Evolutionary conservation across 148 eudicot species (phyloP).

Genomic region (Rhododendron vialii): DNA sequence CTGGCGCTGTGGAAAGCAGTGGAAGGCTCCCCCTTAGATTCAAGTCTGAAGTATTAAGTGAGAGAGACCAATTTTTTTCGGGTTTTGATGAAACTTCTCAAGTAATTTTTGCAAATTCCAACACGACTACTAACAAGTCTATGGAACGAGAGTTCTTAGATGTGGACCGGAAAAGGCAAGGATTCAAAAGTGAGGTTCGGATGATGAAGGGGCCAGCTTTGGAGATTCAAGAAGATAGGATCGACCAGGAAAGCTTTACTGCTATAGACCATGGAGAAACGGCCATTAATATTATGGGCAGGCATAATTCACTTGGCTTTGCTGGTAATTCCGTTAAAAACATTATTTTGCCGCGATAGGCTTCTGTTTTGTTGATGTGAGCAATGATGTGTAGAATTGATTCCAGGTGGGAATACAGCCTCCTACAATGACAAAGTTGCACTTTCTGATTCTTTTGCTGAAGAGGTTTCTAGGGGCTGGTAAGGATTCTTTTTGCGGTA

Average conservation of each 20-base stretch:
- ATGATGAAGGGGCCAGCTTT: slow-evolving; percentile 31
- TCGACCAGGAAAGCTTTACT: slow-evolving; percentile 38
- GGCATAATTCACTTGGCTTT: slow-evolving; percentile 45
- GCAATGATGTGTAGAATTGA: slow-evolving; percentile 16
- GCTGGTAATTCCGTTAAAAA: slow-evolving; percentile 41
- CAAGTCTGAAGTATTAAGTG: slow-evolving; percentile 43
- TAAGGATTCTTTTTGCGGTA: slow-evolving; percentile 11
- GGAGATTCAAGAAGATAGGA: slow-evolving; percentile 38
- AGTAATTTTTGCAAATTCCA: slow-evolving; percentile 25
- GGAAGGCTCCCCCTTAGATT: slow-evolving; percentile 44
- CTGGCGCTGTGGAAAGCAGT: slow-evolving; percentile 32
- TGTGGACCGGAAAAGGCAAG: slow-evolving; percentile 32
- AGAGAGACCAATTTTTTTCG: slow-evolving; percentile 35
- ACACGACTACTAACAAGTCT: slow-evolving; percentile 28
- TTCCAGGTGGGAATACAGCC: slow-evolving; percentile 50
- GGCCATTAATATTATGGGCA: slow-evolving; percentile 34
- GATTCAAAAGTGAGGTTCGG: slow-evolving; percentile 30
- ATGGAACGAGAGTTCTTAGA: slow-evolving; percentile 31
- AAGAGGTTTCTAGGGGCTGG: slow-evolving; percentile 43
- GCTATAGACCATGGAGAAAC: slow-evolving; percentile 36
- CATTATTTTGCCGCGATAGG: background rate
- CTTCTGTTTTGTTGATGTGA: slow-evolving; percentile 2
- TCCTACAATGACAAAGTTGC: slow-evolving; percentile 39
- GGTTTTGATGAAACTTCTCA: slow-evolving; percentile 42
- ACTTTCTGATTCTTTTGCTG: slow-evolving; percentile 34